Base-by-base conservation (phyloP, 805 yeast species). In the Danielozyma ontarioensis region DNA sequence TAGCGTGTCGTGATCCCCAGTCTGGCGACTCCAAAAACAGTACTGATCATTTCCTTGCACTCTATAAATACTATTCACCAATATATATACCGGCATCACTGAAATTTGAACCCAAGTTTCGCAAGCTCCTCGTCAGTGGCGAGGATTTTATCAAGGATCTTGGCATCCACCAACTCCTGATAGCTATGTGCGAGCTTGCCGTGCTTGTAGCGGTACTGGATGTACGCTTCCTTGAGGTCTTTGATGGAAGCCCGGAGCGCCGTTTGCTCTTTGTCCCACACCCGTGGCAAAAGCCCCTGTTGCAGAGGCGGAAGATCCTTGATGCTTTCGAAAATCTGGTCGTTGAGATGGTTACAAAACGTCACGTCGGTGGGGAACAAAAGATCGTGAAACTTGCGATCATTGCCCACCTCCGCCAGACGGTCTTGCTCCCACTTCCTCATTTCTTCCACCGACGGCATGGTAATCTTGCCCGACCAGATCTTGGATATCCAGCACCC, bases 361-460 rank as follows among this genome's bases (percentile, higher is more conserved):
- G 72, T 72, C 1, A 72, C 76, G 44, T 83, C 93, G 29, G 57
- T 57, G 8, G 85, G 84, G 42, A 54, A 67, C 12, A 58, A 60
- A 51, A 81, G 50, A 36, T 68, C 72, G 46, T 60, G 66, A 44
- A 55, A 51, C 23, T 40, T 44, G 8, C 10, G 6, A 7, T 44
- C 47, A 13, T 26, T 21, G 1, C 65, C 66, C 32, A 50, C 50
- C 15, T 25, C 41, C 5, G 30, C 42, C 5, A 50, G 29, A 35
- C 70, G 65, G 16, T 40, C 38, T 8, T 40, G 36, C 35, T 65
- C 68, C 37, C 46, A 51, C 14, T 43, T 28, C 4, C 46, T 23
- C 71, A 69, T 70, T 16, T 55, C 59, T 17, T 51, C 54, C 13
- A 44, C 31, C 4, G 60, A 32, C 1, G 78, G 78, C 29, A 72